A percentile compares a stretch with the other conserved stretches of the same genome.
Conservation (phyloP, 805 yeast genomes). For the Candida pseudoglaebosa region DNA sequence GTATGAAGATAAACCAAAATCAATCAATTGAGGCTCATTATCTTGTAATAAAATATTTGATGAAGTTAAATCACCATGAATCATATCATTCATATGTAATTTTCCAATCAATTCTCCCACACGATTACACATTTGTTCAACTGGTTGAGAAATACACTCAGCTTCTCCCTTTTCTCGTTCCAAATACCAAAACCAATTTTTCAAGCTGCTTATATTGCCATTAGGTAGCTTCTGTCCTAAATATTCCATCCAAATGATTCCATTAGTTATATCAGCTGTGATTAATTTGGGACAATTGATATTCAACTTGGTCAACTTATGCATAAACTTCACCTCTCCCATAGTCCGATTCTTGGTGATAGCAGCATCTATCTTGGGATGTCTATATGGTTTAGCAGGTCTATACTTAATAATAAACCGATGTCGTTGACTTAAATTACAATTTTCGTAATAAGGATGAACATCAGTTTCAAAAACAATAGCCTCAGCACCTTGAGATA, state of each 20-base stretch:
- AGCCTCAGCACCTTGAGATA: conserved; percentile 93
- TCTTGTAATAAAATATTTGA: conserved; percentile 68
- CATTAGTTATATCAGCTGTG: conserved; percentile 73
- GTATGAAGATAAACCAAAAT: conserved; percentile 84
- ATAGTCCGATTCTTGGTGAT: conserved; percentile 78
- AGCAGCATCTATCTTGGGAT: conserved; percentile 70
- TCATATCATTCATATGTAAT: conserved; percentile 71
- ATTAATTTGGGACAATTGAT: conserved; percentile 69
- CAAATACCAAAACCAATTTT: conserved; percentile 68
- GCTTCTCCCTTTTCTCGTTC: conserved; percentile 28
- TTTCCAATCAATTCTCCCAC: conserved; percentile 70
- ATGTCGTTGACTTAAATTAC: conserved; percentile 20
- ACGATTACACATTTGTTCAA: conserved; percentile 38
- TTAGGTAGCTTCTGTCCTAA: conserved; percentile 55
- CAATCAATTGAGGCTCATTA: conserved; percentile 62
- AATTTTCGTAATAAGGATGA: conserved; percentile 59
- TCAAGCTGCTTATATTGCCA: conserved; percentile 57
- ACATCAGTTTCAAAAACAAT: conserved; percentile 57
- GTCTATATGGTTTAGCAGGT: conserved; percentile 89
- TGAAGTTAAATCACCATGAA: conserved; percentile 93
- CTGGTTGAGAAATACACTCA: conserved; percentile 29
- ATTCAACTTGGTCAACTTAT: conserved; percentile 50
- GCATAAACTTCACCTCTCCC: conserved; percentile 77
- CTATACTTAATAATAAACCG: conserved; percentile 73
- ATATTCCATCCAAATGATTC: conserved; percentile 85